phyloP scores from a whole-genome alignment of 2,329 filamentous ascomycete genomes.

The Bipolaris oryzae region DNA sequence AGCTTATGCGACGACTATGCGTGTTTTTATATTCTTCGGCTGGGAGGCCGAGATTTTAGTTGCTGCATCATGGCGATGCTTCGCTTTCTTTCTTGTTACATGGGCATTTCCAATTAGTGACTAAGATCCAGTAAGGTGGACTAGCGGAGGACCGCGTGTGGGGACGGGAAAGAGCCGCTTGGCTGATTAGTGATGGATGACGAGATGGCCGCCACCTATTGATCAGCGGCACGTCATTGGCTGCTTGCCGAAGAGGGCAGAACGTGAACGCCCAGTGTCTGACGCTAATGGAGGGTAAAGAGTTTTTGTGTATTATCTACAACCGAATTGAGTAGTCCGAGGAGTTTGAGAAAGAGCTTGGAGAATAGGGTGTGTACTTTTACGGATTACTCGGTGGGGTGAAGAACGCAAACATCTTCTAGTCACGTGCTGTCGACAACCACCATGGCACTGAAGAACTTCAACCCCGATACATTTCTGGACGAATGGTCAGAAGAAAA shows the following conservation, averaged over 20 bases:
- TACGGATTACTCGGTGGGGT: background rate
- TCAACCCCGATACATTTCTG: constrained; percentile 56
- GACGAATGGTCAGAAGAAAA: constrained; percentile 51
- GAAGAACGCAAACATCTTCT: background rate
- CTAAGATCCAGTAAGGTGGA: constrained; percentile 34
- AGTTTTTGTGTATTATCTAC: constrained; percentile 7
- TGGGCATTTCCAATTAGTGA: constrained; percentile 44
- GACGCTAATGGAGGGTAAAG: background rate
- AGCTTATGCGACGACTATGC: constrained; percentile 8
- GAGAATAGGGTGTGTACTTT: background rate
- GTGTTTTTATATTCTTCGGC: constrained; percentile 34
- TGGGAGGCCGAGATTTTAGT: constrained; percentile 25
- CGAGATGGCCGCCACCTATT: constrained; percentile 20
- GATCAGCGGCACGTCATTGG: constrained; percentile 36
- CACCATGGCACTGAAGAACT: constrained; percentile 41
- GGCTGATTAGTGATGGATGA: constrained; percentile 44
- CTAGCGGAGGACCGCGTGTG: constrained; percentile 4
- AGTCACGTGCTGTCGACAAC: background rate
- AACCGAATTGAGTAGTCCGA: constrained; percentile 6
- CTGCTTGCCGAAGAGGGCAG: constrained; percentile 16
- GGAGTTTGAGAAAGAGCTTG: constrained; percentile 3
- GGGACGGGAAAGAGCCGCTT: constrained; percentile 2
- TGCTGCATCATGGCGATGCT: constrained; percentile 30
- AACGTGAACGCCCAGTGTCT: constrained; percentile 6
- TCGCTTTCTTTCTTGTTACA: constrained; percentile 27